Percentiles rank a stretch among this genome's conserved stretches.
These are phyloP conservation scores for Xylaria sp. DNA, from an alignment of 495 filamentous ascomycete genomes.

Conservation along the genomic window DNA sequence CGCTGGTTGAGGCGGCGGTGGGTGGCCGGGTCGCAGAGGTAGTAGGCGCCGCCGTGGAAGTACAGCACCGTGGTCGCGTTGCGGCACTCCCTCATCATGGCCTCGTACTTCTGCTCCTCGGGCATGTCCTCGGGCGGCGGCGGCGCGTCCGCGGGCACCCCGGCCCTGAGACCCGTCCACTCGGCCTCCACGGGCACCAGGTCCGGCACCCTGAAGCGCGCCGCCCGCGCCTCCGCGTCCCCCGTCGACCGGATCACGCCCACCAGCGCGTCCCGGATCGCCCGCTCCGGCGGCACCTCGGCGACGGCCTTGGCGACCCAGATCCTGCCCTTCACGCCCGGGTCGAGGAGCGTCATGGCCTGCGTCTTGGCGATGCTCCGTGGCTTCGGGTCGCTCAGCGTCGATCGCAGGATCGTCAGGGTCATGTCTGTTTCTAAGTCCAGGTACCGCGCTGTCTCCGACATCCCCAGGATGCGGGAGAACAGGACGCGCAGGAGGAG, in stretches of 20 bases:
- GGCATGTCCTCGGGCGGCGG: constrained; percentile 66
- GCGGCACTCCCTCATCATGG: constrained; percentile 72
- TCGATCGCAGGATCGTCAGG: constrained; percentile 71
- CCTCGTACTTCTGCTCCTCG: constrained; percentile 74
- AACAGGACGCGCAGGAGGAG: constrained; percentile 71
- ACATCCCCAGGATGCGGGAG: constrained; percentile 69
- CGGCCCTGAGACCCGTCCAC: constrained; percentile 79
- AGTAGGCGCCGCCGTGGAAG: constrained; percentile 91
- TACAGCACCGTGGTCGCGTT: constrained; percentile 77
- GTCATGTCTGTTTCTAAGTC: constrained; percentile 79
- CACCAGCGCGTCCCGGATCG: constrained; percentile 65
- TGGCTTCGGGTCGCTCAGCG: constrained; percentile 46
- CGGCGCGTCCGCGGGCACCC: constrained; percentile 59
- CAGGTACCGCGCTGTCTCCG: constrained; percentile 73
- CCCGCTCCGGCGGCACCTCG: constrained; percentile 55
- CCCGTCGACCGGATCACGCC: constrained; percentile 71
- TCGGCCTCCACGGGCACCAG: constrained; percentile 75
- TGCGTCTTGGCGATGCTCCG: constrained; percentile 69
- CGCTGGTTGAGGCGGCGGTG: constrained; percentile 58
- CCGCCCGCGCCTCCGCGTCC: constrained; percentile 45
- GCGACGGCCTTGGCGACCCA: constrained; percentile 78
- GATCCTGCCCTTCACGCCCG: constrained; percentile 75
- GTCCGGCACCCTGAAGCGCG: constrained; percentile 59
- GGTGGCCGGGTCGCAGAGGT: constrained; percentile 76
- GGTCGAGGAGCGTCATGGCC: constrained; percentile 63